Evolutionary conservation across 176 grass and related monocot genomes (phyloP), one percentile per base, ranked within the genome.

Genomic region (Paspalum vaginatum): DNA sequence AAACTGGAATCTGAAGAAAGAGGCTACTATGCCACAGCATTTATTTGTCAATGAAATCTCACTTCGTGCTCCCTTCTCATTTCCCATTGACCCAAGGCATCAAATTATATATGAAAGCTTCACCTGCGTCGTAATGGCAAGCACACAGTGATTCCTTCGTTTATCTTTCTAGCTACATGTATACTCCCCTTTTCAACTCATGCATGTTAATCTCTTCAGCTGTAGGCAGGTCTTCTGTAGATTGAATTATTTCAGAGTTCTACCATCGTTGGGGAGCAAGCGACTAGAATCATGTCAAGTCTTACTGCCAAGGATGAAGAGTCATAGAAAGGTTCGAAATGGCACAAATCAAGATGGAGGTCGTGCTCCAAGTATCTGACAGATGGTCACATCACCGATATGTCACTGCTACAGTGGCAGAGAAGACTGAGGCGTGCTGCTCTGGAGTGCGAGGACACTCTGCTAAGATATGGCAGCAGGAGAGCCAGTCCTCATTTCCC

Each of bases 291-390:
- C 38, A 42, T 66, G 22, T 61, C 24, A 61, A 61, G 22, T 11
- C 39, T n/a, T 66, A 58, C 51, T 22, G 12, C 4, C 77, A 66
- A 55, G 38, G 37, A 65, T 17, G 13, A 17, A 5, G n/a, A 18
- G 48, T 12, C 41, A 61, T 46, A 61, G 59, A 78, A 47, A 65
- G 76, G 61, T 45, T 40, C 18, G 61, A 65, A 27, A 65, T 80
- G 51, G 65, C 78, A 27, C 51, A 59, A 15, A 47, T 80, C 65
- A 80, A 18, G 61, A 64, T 64, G 61, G 27, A 64, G 61, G 61
- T 27, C 6, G 61, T 16, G 2, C 62, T 65, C 8, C 7, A 41
- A 40, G 0, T 65, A 7, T 39, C 61, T 9, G 8, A 9, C 5
- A 64, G 15, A 5, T 69, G 78, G 78, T n/a, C 51, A 45, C 6